These are phyloP conservation scores for Ophiostoma sp. DNA, from an alignment of 2,329 filamentous ascomycete genomes.

Conservation along the genomic window DNA sequence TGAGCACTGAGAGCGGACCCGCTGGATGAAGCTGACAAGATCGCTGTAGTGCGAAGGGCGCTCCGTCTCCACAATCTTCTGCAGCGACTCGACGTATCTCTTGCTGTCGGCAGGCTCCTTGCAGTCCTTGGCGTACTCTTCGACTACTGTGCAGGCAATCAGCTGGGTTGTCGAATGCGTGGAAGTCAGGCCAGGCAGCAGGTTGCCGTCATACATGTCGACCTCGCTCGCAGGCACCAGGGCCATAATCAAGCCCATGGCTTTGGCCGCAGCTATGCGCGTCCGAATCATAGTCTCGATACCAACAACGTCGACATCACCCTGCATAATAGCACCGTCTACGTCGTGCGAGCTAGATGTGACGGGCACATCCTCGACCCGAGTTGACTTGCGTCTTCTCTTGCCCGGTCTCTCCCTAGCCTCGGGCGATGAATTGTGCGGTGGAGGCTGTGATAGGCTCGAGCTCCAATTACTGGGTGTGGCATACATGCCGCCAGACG, in stretches of 20 bases:
- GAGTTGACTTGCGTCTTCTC: slow-evolving; percentile 78
- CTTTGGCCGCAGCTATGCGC: slow-evolving; percentile 78
- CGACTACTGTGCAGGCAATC: slow-evolving; percentile 73
- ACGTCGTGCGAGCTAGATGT: slow-evolving; percentile 81
- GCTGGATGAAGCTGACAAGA: slow-evolving; percentile 81
- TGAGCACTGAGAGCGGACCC: slow-evolving; percentile 85
- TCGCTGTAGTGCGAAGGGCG: slow-evolving; percentile 81
- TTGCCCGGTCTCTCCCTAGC: slow-evolving; percentile 61
- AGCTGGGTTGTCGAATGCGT: slow-evolving; percentile 81
- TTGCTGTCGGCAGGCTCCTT: slow-evolving; percentile 44
- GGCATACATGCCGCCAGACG: slow-evolving; percentile 80
- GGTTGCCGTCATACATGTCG: slow-evolving; percentile 58
- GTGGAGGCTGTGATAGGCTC: slow-evolving; percentile 27
- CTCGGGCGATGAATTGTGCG: slow-evolving; percentile 47
- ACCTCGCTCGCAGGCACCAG: slow-evolving; percentile 61
- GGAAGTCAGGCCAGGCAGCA: slow-evolving; percentile 64
- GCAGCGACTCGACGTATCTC: slow-evolving; percentile 60
- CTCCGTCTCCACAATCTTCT: slow-evolving; percentile 73
- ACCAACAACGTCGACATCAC: slow-evolving; percentile 90
- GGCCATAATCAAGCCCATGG: slow-evolving; percentile 79
- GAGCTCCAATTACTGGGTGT: slow-evolving; percentile 39
- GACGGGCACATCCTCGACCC: slow-evolving; percentile 62
- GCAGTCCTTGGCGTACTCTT: slow-evolving; percentile 73
- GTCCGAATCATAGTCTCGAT: slow-evolving; percentile 83
- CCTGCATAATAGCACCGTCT: slow-evolving; percentile 95